Percentiles rank a stretch among this genome's conserved stretches.
Evolutionary conservation across 768 basidiomycete species (phyloP).

Genomic region (Xanthoconium stramineum): DNA sequence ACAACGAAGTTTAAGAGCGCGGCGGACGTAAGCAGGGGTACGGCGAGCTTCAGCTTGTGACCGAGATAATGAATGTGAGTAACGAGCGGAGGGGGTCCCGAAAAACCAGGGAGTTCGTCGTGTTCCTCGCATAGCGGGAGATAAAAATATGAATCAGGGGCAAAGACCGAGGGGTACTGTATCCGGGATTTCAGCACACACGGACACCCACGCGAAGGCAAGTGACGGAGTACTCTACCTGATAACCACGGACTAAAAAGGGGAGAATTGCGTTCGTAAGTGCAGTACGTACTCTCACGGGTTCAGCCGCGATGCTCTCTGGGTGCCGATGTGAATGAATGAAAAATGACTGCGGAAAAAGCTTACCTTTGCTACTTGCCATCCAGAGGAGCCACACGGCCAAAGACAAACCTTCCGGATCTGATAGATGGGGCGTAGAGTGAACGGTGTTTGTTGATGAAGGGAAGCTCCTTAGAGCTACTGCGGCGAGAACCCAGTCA

Average conservation of each 20-base stretch:
- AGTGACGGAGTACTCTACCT: conserved; percentile 26
- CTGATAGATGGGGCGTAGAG: conserved; percentile 22
- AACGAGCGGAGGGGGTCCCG: conserved; percentile 32
- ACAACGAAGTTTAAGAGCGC: conserved; percentile 38
- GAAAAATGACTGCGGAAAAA: neutral
- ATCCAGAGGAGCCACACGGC: conserved; percentile 48
- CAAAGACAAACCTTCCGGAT: conserved; percentile 38
- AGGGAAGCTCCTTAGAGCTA: conserved; percentile 9
- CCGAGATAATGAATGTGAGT: conserved; percentile 40
- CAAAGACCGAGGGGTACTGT: conserved; percentile 42
- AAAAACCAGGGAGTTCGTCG: conserved; percentile 23
- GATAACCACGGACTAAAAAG: conserved; percentile 41
- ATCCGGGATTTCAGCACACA: conserved; percentile 3
- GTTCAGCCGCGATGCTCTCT: conserved; percentile 36
- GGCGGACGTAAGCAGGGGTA: conserved; percentile 40
- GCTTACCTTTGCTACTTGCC: conserved; percentile 38
- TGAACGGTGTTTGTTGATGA: neutral
- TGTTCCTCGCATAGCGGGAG: conserved; percentile 36
- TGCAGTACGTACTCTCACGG: conserved; percentile 21
- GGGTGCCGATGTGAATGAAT: conserved; percentile 12
- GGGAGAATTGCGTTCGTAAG: conserved; percentile 35
- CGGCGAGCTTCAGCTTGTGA: conserved; percentile 37
- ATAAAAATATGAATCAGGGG: conserved; percentile 42
- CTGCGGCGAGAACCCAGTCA: conserved; percentile 22
- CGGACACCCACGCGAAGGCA: too few relatives aligned